Conservation (phyloP, 2,329 filamentous ascomycete species). For the Westerdykella sp. region DNA sequence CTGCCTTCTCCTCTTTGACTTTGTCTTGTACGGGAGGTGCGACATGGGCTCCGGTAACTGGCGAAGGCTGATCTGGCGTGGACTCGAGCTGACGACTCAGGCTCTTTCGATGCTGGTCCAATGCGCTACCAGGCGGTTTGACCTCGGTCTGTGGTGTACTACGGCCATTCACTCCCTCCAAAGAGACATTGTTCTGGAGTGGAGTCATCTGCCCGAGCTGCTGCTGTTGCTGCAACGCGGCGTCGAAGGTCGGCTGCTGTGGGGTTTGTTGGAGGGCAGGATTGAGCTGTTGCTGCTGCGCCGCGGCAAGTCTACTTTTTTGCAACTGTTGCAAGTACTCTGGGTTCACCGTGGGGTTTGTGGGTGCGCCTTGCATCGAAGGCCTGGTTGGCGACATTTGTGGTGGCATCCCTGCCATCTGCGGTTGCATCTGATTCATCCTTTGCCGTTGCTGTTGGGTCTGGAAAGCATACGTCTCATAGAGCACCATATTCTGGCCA, state of each 20-base stretch:
- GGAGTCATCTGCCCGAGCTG: constrained; percentile 38
- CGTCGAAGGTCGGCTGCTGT: constrained; percentile 29
- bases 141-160: constrained; percentile 41
- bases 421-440: constrained; percentile 28
- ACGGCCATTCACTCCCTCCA: constrained; percentile 42
- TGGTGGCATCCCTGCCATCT: constrained; percentile 21
- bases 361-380: constrained; percentile 21
- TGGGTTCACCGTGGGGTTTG: constrained; percentile 47
- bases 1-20: neutral
- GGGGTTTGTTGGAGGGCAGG: constrained; percentile 20
- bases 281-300: constrained; percentile 28
- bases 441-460: constrained; percentile 43
- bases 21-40: neutral
- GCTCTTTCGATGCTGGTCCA: constrained; percentile 32
- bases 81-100: constrained; percentile 32
- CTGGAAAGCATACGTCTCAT: constrained; percentile 63
- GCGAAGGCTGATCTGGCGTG: constrained; percentile 19
- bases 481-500: constrained; percentile 67
- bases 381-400: constrained; percentile 35
- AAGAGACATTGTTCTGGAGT: constrained; percentile 43
- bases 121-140: constrained; percentile 11
- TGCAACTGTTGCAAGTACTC: constrained; percentile 42
- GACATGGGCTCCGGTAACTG: neutral
- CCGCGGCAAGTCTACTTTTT: constrained; percentile 30
- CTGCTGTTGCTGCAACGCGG: constrained; percentile 17